Base-by-base conservation (phyloP, 805 yeast species). In the Barnettozyma sp. region DNA sequence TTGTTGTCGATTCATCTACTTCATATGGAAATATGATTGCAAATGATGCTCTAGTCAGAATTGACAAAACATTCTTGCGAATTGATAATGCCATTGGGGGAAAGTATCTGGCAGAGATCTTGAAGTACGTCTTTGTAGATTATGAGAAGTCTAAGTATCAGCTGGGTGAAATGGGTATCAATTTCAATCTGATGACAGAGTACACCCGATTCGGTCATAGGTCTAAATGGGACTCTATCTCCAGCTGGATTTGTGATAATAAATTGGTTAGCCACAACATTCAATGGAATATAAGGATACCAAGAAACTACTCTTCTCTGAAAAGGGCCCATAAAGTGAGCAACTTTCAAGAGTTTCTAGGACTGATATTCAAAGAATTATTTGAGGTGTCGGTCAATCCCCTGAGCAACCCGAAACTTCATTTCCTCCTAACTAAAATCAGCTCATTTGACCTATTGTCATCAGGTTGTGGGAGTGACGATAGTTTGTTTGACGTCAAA, bases 71-170 rank as follows among this genome's bases (percentile, higher is more conserved):
- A 0, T 63, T 62, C 29, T 25, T 64, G 12, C 60, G 62, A 34
- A 49, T 57, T 36, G 65, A 62, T 33, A 64, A 64, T 34, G 44
- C 39, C 27, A 46, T 63, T 30, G 49, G 54, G 11, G 70, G 70
- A 19, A 65, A 63, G 41, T 64, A 62, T 32, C 41, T 64, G 13
- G 60, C 63, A 10, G 50, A 52, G 33, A 43, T 62, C 7, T 40
- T 64, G 17, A 56, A 50, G 32, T 55, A 60, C 38, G 59, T 56
- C 2, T 44, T 63, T 15, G 45, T 48, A 31, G 56, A 52, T 20
- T 49, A 59, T 26, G 69, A 64, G 36, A 61, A 56, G 31, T 54
- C 62, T 16, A 64, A 64, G 39, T 64, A 64, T 40, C 65, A 63
- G 36, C 45, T 52, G 17, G 60, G 58, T 3, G 67, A 63, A 35